A percentile compares a stretch with the other conserved stretches of the same genome.
These are phyloP conservation scores for Saccharomyces mikatae DNA, from an alignment of 805 yeast genomes.

Conservation along the genomic window DNA sequence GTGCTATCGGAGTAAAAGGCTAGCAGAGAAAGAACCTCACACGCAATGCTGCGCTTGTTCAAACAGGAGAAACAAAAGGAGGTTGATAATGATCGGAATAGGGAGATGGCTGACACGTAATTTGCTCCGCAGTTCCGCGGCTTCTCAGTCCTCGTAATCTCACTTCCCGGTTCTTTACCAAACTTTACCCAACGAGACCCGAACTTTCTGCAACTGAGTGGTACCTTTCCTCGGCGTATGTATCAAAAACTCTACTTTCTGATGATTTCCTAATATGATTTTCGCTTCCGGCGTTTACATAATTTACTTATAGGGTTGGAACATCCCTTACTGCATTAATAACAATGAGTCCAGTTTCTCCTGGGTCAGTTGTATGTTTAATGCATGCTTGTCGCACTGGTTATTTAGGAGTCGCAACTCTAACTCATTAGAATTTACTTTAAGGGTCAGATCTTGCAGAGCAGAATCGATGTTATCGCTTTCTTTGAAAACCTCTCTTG, in stretches of 20 bases:
- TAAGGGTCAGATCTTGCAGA: slow-evolving; percentile 17
- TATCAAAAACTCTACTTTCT: background rate
- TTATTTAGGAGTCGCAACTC: slow-evolving; percentile 25
- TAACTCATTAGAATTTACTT: slow-evolving; percentile 16
- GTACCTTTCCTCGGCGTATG: background rate
- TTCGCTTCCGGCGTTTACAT: background rate
- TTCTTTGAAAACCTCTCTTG: slow-evolving; percentile 14
- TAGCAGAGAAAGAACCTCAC: background rate
- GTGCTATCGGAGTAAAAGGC: background rate
- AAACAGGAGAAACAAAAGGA: background rate
- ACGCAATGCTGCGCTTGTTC: background rate
- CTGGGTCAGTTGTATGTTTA: slow-evolving; percentile 31
- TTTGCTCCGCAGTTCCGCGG: background rate
- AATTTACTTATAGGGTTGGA: background rate
- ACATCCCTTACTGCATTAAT: slow-evolving; percentile 5
- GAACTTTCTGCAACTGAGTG: background rate
- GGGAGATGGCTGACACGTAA: background rate
- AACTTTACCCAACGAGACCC: background rate
- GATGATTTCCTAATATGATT: background rate
- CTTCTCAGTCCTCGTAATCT: background rate
- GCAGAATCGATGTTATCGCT: slow-evolving; percentile 19
- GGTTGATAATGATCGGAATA: background rate
- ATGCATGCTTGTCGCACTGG: slow-evolving; percentile 25
- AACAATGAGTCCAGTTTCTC: slow-evolving; percentile 29
- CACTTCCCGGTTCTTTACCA: background rate